Base-by-base conservation (phyloP, 306 rosid species). In the Heteromeles arbutifolia region DNA sequence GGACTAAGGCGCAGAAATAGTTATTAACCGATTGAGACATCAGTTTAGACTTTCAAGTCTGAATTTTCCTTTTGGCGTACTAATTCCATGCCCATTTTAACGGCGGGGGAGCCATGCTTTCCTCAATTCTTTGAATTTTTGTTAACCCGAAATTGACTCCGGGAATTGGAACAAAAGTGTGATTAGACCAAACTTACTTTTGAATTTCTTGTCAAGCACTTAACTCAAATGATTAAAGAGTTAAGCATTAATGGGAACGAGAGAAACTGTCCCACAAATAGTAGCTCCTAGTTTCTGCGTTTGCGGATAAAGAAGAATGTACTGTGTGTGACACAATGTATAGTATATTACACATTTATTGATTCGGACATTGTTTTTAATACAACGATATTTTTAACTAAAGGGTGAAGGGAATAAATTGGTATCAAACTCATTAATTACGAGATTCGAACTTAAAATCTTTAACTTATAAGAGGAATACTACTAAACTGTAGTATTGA, bases 361-460 rank as follows among this genome's bases (percentile, higher is more conserved):
- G 44, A 41, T 41, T 41, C 12, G 44, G 44, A 41, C 3, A 39
- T 41, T 41, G 9, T 41, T 41, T 34, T 34, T 34, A 34, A 39
- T 39, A 39, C 43, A 39, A 39, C 11, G 3, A 39, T 39, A 39
- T 39, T 39, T 8, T 39, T 8, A 39, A 39, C 3, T 39, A 39
- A 39, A 39, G 11, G 3, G 11, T 8, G 3, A 9, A 9, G 0
- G 11, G 11, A 9, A 41, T 9, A 9, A 9, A 10, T 41, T 41
- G 44, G 1, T 41, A 41, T 41, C 44, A 41, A 41, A 9, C 44
- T 9, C 3, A 41, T 41, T 0, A 41, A 9, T 41, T 10, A 41
- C 44, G 0, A 41, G 12, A 41, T 41, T 41, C 12, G 0, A 3
- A 41, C 3, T 41, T 41, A 41, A 41, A 0, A 41, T 0, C 0